phyloP scores from a whole-genome alignment of 352 stramenopile species.

The Pythium monospermum region DNA sequence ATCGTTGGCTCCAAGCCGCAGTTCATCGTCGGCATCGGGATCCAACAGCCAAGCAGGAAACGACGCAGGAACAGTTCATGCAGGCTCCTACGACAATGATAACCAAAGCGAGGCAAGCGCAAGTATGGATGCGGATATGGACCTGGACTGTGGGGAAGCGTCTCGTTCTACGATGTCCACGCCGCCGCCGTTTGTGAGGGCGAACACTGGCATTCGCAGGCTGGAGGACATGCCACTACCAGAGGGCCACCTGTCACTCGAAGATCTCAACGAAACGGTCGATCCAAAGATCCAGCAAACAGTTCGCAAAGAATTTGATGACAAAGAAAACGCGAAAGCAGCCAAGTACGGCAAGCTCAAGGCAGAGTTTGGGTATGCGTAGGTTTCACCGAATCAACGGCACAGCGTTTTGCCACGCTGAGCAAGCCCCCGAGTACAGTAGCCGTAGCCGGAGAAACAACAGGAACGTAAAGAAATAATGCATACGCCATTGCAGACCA shows the following conservation, averaged over 20 bases:
- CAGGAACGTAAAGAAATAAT: too few species aligned
- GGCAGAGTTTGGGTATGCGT: constrained; percentile 10
- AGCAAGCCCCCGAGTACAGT: not conserved
- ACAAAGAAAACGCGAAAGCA: not conserved
- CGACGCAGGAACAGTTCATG: not conserved
- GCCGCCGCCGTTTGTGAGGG: too few species aligned
- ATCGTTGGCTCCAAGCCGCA: not conserved
- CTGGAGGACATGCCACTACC: too few species aligned
- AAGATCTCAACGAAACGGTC: not conserved
- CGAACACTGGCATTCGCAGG: too few species aligned
- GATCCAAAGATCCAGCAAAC: not conserved
- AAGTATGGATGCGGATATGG: too few species aligned
- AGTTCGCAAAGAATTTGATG: constrained; percentile 5
- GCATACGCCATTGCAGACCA: too few species aligned
- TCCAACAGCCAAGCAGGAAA: not conserved
- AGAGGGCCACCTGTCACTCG: not conserved
- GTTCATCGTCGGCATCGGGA: not conserved
- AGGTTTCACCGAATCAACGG: not conserved
- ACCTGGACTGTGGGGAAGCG: too few species aligned
- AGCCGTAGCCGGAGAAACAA: not conserved
- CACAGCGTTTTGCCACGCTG: too few species aligned
- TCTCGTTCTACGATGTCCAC: too few species aligned
- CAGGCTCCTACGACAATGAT: not conserved
- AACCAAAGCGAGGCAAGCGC: not conserved
- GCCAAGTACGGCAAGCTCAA: not conserved